Conservation (phyloP, 805 yeast species). For the Ogataea trehaloabstinens region DNA sequence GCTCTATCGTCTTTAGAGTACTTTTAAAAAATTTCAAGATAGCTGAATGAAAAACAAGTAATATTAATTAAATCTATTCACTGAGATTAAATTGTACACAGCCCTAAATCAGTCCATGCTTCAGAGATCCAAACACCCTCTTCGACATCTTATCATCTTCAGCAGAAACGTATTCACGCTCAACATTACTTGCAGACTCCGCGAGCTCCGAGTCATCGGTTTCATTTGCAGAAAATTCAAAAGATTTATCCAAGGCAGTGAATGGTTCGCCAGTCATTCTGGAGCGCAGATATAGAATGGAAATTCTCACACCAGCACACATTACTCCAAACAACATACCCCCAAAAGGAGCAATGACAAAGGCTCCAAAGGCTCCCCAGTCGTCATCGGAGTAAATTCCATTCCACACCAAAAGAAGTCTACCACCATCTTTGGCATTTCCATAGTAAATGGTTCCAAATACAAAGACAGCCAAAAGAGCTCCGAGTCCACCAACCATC, state of each 20-base stretch:
- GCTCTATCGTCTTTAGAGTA: too few species aligned
- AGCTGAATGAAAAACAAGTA: too few species aligned
- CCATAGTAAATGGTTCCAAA: conserved; percentile 81
- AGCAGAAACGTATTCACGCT: conserved; percentile 12
- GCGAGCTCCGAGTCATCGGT: conserved; percentile 11
- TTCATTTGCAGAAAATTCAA: neutral
- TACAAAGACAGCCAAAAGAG: conserved; percentile 72
- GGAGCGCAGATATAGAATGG: conserved; percentile 31
- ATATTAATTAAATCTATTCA: too few species aligned
- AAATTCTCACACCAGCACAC: conserved; percentile 49
- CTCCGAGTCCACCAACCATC: conserved; percentile 81
- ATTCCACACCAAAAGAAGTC: conserved; percentile 67
- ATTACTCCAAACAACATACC: conserved; percentile 59
- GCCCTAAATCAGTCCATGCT: conserved; percentile 10
- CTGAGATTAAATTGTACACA: too few species aligned
- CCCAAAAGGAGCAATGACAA: conserved; percentile 85
- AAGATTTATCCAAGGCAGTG: conserved; percentile 40
- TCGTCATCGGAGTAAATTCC: conserved; percentile 76
- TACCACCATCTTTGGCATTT: conserved; percentile 73
- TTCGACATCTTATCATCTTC: conserved; percentile 8
- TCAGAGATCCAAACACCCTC: conserved; percentile 9
- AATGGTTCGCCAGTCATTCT: conserved; percentile 38
- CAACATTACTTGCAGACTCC: conserved; percentile 7
- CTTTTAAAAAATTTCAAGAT: too few species aligned
- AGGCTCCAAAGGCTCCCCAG: conserved; percentile 96